Conservation (phyloP, 2,329 filamentous ascomycete genomes). For the Colletotrichum phormii region DNA sequence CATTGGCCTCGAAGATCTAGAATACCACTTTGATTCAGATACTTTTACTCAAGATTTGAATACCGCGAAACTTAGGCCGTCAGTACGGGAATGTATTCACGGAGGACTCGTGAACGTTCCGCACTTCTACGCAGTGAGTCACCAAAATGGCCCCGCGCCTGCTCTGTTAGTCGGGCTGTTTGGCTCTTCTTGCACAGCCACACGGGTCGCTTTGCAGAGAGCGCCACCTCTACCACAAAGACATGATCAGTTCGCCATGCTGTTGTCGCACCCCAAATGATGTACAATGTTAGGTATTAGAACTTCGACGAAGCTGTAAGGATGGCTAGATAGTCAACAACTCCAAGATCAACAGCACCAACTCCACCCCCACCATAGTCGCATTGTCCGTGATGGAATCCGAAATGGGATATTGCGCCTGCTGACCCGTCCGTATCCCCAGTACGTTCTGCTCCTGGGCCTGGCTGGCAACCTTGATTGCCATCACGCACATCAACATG, state of each 20-base stretch:
- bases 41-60: neutral
- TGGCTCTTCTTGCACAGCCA: neutral
- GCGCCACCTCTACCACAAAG: neutral
- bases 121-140: constrained; percentile 24
- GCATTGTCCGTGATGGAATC: neutral
- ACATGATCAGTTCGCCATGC: neutral
- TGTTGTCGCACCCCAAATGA: neutral
- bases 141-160: constrained; percentile 29
- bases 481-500: neutral
- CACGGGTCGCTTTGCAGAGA: neutral
- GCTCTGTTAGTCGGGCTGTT: neutral
- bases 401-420: neutral
- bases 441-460: neutral
- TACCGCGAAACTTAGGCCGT: neutral
- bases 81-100: neutral
- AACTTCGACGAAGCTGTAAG: neutral
- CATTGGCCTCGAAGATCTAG: constrained; percentile 8
- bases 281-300: too few relatives aligned
- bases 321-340: neutral
- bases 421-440: neutral
- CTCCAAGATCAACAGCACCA: neutral
- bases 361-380: neutral
- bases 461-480: neutral
- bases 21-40: neutral
- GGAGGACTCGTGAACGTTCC: neutral